Evolutionary conservation across 2,329 filamentous ascomycete species (phyloP), one percentile per base, ranked within the genome.

Genomic region (Macrophomina pseudophaseolina): DNA sequence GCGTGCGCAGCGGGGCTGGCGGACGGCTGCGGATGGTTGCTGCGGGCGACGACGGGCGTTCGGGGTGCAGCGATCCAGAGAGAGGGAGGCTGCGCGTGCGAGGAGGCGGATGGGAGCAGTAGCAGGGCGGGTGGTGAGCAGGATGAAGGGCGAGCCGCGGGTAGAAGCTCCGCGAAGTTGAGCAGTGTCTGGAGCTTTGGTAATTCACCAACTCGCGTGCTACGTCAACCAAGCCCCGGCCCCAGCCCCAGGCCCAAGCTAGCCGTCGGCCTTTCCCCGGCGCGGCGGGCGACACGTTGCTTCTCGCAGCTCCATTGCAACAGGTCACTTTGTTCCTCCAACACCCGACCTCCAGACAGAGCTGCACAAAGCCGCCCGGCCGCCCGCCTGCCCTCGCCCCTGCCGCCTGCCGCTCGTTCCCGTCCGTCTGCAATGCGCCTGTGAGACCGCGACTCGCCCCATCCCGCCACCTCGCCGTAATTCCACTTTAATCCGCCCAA

Each of bases 211-310:
- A 49, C 38, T 48, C 64, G 64, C 64, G 60, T 51, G 62, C 64
- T 65, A 65, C 64, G 64, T 65, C 64, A 66, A 66, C 23, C 28
- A 23, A 16, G 23, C 35, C 35, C 35, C 6, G 35, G 7, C 35
- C 38, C 30, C 23, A 23, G 9, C 40, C 35, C 35, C 35, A 38
- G 35, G 7, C 35, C 38, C 30, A 33, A 23, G 33, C 53, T 9
- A 30, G 33, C 28, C 51, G 23, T 18, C 63, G 51, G 63, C 40
- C 1, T 48, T 46, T 52, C 53, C 11, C 32, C 64, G 53, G 42
- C 18, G 8, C 18, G 54, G 44, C 42, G 42, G 42, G 52, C 63
- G 63, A 65, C 63, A 65, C 63, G 51, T 65, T 56, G 49, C 63
- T 49, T 38, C 51, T 58, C 32, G n/a, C 62, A 46, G 28, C 14